Evolutionary conservation across 208 protist species (phyloP).

Genomic region (Naegleria gruberi): DNA sequence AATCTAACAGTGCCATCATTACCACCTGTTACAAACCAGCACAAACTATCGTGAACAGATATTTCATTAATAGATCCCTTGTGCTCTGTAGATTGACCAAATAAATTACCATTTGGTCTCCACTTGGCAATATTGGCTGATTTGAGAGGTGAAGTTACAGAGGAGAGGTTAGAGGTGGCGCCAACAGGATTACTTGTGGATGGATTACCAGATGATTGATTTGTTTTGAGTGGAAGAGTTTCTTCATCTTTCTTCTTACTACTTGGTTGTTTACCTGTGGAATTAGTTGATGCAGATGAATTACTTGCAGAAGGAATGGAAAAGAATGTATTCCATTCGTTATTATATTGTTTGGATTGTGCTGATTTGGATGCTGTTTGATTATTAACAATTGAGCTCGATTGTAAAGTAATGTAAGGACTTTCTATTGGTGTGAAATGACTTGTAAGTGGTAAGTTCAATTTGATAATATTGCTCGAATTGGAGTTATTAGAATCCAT

Average conservation of each 20-base stretch:
- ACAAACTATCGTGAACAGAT: neutral
- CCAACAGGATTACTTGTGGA: no score
- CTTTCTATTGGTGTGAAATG: neutral
- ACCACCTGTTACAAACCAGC: conserved; percentile 14
- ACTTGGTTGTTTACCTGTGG: neutral
- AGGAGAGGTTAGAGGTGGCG: no score
- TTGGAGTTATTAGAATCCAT: neutral
- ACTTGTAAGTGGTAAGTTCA: neutral
- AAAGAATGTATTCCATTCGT: conserved; percentile 10
- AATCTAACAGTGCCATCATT: conserved; percentile 1
- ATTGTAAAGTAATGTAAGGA: neutral
- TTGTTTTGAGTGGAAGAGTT: neutral
- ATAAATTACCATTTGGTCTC: neutral
- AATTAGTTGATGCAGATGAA: neutral
- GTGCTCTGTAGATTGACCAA: neutral
- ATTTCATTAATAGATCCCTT: conserved; percentile 16
- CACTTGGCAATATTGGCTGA: neutral
- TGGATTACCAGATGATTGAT: no score
- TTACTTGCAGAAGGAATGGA: neutral
- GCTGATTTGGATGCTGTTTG: neutral
- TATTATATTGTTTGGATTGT: neutral
- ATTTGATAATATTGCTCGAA: neutral
- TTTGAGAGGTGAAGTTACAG: neutral
- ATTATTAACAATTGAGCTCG: neutral
- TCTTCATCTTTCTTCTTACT: neutral